Conservation (phyloP, 331 rosid genomes). For the Erythrophleum ivorense region DNA sequence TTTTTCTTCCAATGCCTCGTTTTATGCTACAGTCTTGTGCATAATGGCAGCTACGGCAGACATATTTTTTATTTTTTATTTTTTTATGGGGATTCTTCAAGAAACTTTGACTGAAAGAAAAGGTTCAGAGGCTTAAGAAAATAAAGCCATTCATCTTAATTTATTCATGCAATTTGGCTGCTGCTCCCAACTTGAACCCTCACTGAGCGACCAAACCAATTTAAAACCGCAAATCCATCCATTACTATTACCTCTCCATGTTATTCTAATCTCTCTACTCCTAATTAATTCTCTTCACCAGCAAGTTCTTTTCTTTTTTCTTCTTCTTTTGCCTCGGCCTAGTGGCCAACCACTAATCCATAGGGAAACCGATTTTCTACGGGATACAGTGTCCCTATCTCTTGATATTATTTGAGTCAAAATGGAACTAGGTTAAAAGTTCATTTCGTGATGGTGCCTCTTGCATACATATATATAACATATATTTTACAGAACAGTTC, state of each 20-base stretch:
- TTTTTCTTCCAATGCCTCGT: not conserved
- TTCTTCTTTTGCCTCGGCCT: not conserved
- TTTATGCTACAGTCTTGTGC: not conserved
- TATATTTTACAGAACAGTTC: not conserved
- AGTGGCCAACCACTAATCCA: not conserved
- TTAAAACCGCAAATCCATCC: slow-evolving; percentile 12
- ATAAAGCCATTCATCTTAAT: slow-evolving; percentile 1
- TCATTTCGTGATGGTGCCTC: slow-evolving; percentile 29
- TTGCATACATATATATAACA: not conserved
- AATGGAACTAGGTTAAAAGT: not conserved
- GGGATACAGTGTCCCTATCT: not conserved
- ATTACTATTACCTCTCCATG: not conserved
- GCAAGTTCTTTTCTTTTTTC: not conserved
- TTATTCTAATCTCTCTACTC: not conserved
- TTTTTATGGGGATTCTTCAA: slow-evolving; percentile 48
- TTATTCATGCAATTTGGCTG: slow-evolving; percentile 32
- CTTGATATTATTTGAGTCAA: slow-evolving; percentile 26
- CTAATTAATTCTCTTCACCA: too few relatives aligned
- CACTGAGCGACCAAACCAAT: slow-evolving; percentile 36
- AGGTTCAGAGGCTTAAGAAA: slow-evolving; percentile 34
- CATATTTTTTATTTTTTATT: not conserved
- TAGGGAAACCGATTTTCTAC: not conserved
- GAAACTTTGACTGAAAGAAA: slow-evolving; percentile 51
- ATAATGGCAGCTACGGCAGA: not conserved
- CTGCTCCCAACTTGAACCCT: slow-evolving; percentile 49